Evolutionary conservation across 164 flowering plant genomes (phyloP).

Genomic region (Paratinospora sagittata): DNA sequence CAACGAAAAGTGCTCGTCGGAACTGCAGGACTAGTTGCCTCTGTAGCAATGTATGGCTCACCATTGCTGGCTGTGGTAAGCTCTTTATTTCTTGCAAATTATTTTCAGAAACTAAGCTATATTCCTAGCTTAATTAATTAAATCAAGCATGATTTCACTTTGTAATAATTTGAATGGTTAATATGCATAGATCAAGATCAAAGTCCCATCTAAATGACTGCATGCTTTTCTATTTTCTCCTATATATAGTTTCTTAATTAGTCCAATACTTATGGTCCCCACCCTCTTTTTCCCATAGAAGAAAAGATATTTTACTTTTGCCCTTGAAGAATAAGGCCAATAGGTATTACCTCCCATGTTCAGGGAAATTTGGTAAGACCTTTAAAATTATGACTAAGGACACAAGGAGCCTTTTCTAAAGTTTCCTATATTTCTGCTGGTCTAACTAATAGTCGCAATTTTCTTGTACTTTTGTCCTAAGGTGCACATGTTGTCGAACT

Average conservation of each 20-base stretch:
- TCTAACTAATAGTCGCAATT: not conserved
- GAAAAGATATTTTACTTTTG: not conserved
- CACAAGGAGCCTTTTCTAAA: not conserved
- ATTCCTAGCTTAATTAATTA: no score
- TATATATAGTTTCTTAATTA: no score
- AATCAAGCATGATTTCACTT: no score
- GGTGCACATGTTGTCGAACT: not conserved
- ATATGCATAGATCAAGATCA: no score
- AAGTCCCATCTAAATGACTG: no score
- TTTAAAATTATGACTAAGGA: not conserved
- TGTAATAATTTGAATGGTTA: no score
- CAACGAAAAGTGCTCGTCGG: constrained; percentile 60
- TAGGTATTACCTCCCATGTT: not conserved
- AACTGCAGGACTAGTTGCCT: constrained; percentile 47
- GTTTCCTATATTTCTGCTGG: not conserved
- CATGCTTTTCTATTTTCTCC: no score
- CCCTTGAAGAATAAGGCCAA: constrained; percentile 1
- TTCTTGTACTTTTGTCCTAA: not conserved
- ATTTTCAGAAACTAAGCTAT: not conserved
- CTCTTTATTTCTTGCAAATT: not conserved
- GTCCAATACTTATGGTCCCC: no score
- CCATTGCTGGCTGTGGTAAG: constrained; percentile 66
- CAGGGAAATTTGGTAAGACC: not conserved
- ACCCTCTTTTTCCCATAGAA: not conserved
- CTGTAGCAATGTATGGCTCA: constrained; percentile 60